These are phyloP conservation scores for Cryphonectria naterciae DNA, from an alignment of 2,329 filamentous ascomycete genomes.

Conservation along the genomic window DNA sequence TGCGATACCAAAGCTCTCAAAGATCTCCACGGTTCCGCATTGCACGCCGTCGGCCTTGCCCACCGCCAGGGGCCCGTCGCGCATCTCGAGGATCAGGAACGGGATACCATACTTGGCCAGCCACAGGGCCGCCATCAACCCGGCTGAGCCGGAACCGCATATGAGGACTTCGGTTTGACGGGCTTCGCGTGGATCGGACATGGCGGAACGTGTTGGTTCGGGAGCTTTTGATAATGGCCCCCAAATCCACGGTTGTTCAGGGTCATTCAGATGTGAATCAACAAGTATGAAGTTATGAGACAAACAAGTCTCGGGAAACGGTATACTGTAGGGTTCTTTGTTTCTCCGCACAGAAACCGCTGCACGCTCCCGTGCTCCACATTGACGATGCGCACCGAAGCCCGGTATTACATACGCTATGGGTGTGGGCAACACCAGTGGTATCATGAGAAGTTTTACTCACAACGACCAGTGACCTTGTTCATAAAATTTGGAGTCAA, in stretches of 20 bases:
- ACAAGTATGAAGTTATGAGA: no score
- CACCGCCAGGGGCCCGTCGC: conserved; percentile 55
- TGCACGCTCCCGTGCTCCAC: neutral
- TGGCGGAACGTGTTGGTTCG: neutral
- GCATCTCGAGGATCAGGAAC: conserved; percentile 62
- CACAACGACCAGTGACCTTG: neutral
- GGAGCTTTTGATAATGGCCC: neutral
- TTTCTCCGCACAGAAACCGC: neutral
- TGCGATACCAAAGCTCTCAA: conserved; percentile 61
- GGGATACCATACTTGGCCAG: conserved; percentile 59
- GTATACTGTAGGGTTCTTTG: neutral
- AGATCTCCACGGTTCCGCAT: conserved; percentile 64
- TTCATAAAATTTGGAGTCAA: neutral
- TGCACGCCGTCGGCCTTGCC: conserved; percentile 69
- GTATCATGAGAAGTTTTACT: neutral
- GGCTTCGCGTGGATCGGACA: neutral
- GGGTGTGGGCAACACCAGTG: neutral
- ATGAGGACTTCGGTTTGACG: conserved; percentile 57
- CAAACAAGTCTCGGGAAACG: neutral
- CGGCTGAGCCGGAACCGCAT: conserved; percentile 64
- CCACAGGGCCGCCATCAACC: conserved; percentile 64
- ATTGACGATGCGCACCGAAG: neutral
- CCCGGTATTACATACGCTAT: no score
- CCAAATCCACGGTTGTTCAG: neutral
- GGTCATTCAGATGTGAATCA: neutral